Conservation (phyloP, 208 protist species). For the Leishmania major region DNA sequence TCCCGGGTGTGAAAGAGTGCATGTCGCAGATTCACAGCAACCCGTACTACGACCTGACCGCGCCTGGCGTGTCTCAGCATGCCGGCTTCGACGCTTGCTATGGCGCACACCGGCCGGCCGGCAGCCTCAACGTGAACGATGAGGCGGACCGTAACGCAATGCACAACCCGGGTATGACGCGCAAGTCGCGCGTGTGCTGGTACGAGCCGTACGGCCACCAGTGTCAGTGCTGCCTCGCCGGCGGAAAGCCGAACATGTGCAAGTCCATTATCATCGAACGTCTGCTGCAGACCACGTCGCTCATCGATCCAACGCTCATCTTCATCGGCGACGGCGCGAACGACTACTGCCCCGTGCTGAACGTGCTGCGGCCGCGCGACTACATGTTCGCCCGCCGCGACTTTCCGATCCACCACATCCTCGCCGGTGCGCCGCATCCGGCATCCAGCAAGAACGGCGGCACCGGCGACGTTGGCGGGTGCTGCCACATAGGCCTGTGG, state of each 20-base stretch:
- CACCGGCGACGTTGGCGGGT: conserved; percentile 45
- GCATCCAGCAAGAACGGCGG: conserved; percentile 1
- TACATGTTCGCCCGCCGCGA: conserved; percentile 72
- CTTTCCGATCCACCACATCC: conserved; percentile 63
- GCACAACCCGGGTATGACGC: conserved; percentile 43
- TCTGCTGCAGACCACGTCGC: conserved; percentile 63
- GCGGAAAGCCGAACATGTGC: conserved; percentile 83
- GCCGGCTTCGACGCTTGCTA: conserved; percentile 19
- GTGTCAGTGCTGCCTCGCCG: conserved; percentile 56
- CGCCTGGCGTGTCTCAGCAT: conserved; percentile 9
- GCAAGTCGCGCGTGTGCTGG: conserved; percentile 69
- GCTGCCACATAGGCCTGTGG: conserved; percentile 82
- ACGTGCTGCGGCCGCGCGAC: conserved; percentile 79
- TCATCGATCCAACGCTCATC: conserved; percentile 88
- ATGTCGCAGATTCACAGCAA: conserved; percentile 89
- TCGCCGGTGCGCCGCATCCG: conserved; percentile 22
- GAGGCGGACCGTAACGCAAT: conserved; percentile 55
- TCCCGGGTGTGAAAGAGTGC: conserved; percentile 44
- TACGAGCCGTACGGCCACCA: conserved; percentile 77
- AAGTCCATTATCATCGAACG: conserved; percentile 83
- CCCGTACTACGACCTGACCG: conserved; percentile 66
- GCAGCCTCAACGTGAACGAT: conserved; percentile 34
- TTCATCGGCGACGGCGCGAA: conserved; percentile 88
- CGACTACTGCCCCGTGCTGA: conserved; percentile 85
- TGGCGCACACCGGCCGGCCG: conserved; percentile 4